Evolutionary conservation across 768 basidiomycete species (phyloP).

Genomic region (Flagelloscypha sp.): DNA sequence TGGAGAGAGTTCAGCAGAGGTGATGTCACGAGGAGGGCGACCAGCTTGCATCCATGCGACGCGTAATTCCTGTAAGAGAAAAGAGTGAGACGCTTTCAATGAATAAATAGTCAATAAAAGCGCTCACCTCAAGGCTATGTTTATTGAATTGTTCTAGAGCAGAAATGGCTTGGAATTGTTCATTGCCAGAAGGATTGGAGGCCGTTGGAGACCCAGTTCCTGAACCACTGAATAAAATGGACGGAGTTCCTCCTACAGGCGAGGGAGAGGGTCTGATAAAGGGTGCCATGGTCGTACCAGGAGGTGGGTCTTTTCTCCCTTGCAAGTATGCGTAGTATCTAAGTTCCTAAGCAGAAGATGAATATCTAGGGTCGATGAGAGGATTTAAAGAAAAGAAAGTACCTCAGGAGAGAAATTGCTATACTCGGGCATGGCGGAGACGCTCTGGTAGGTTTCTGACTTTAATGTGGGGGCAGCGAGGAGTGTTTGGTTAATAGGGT

Average conservation of each 20-base stretch:
- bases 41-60: slow-evolving; percentile 33
- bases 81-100: background rate
- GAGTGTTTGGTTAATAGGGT: slow-evolving; percentile 15
- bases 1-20: slow-evolving; percentile 25
- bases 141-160: slow-evolving; percentile 28
- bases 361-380: slow-evolving; percentile 2
- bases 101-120: background rate
- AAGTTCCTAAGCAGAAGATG: slow-evolving; percentile 29
- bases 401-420: slow-evolving; percentile 35
- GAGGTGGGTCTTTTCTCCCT: slow-evolving; percentile 26
- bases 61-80: slow-evolving; percentile 38
- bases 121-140: slow-evolving; percentile 42
- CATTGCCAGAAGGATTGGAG: slow-evolving; percentile 15
- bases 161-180: slow-evolving; percentile 28
- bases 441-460: slow-evolving; percentile 27
- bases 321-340: slow-evolving; percentile 30
- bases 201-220: slow-evolving; percentile 6
- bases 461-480: slow-evolving; percentile 13
- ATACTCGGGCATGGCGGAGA: slow-evolving; percentile 30
- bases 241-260: background rate
- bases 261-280: background rate
- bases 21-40: slow-evolving; percentile 39
- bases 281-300: slow-evolving; percentile 17
- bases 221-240: slow-evolving; percentile 1
- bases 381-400: background rate